Conservation (phyloP, 768 basidiomycete species). For the Chalciporus sphaerocephalus region DNA sequence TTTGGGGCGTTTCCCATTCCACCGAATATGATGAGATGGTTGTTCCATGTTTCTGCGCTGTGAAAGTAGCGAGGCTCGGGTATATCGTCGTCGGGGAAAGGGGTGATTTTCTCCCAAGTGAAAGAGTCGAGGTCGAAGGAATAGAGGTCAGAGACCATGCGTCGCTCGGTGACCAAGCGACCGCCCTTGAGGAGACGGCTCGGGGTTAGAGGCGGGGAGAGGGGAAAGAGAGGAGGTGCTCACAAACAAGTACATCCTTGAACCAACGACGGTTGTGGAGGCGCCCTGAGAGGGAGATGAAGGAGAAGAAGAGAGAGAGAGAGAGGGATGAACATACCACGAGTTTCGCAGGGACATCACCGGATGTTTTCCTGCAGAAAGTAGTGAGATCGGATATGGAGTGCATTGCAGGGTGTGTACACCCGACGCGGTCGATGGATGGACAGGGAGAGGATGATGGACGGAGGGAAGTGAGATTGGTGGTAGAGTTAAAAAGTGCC, state of each 20-base stretch:
- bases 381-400: constrained; percentile 90
- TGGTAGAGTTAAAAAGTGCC: constrained; percentile 9
- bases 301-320: neutral
- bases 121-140: constrained; percentile 80
- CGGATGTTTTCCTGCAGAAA: constrained; percentile 74
- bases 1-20: constrained; percentile 87
- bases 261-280: constrained; percentile 84
- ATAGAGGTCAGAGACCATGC: constrained; percentile 90
- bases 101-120: constrained; percentile 68
- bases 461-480: constrained; percentile 11
- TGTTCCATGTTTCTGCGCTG: constrained; percentile 85
- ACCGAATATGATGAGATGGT: constrained; percentile 88
- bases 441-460: constrained; percentile 1
- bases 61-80: constrained; percentile 94
- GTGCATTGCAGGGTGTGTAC: constrained; percentile 47
- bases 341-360: constrained; percentile 84
- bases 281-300: constrained; percentile 56
- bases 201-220: neutral
- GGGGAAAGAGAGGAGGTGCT: constrained; percentile 23
- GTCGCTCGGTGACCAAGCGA: constrained; percentile 76
- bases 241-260: constrained; percentile 88
- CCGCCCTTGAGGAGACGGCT: constrained; percentile 58
- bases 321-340: constrained; percentile 53
- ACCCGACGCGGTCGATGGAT: neutral
- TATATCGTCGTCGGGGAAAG: constrained; percentile 59